Evolutionary conservation across 148 eudicot species (phyloP), one percentile per base, ranked within the genome.

Genomic region (Cornus suecica): DNA sequence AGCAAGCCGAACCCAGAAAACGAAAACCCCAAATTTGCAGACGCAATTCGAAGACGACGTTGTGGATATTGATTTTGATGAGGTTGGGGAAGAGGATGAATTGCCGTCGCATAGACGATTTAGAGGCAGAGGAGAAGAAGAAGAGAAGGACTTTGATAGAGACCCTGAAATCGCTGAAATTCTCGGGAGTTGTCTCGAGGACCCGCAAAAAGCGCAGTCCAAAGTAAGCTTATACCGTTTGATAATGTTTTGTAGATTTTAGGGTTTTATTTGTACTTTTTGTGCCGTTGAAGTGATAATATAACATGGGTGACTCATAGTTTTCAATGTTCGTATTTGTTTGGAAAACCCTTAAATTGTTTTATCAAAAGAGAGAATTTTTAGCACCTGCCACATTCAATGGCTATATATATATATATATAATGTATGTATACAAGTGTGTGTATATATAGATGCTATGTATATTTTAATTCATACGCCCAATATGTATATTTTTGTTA

Each of bases 121-220:
- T 52, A 76, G 83, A 70, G 83, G 81, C 2, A 71, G 58, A 61
- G 91, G 73, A 65, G 90, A 76, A 30, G 91, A 88, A 65, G 90
- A 76, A 30, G 91, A 88, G 71, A 85, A 51, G 68, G 96, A 92
- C 76, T 91, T 84, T 76, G 99, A 91, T 76, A 88, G 80, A 73
- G 97, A 92, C 81, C 94, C 97, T 13, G 99, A 92, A 66, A 84
- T 95, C 74, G 97, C 89, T 77, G 97, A 95, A n/a, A 92, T 92
- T 84, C 86, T 95, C 54, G 97, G 97, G 64, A 80, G 67, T 74
- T 89, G 88, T 72, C 88, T 95, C 29, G 93, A 90, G 83, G 91
- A 95, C 65, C 99, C 97, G 0, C 83, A 84, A 8, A 91, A 87
- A 78, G 94, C 91, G 14, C 86, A 68, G 71, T 87, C 96, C 76